Conservation (phyloP, 2,329 filamentous ascomycete species). For the Botrytis galanthina region DNA sequence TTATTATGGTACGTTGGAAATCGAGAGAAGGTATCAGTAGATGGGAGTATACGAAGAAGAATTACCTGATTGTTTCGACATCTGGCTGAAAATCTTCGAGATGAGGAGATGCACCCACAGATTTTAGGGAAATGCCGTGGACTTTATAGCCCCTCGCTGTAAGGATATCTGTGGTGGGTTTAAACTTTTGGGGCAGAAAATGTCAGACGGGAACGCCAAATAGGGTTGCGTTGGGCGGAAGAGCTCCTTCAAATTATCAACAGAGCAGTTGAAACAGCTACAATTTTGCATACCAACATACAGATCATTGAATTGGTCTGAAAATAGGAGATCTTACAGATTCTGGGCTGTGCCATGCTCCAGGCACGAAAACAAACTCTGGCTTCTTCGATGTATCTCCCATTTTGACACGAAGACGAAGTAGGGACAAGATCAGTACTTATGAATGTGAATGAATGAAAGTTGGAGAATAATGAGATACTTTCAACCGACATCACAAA, state of each 20-base stretch:
- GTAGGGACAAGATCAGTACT: background rate
- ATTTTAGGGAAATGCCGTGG: slow-evolving; percentile 27
- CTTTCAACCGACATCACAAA: background rate
- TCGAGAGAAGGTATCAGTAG: background rate
- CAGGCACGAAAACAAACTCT: slow-evolving; percentile 34
- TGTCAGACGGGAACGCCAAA: background rate
- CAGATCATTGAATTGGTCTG: background rate
- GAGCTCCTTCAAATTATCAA: background rate
- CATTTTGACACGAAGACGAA: background rate
- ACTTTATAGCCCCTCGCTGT: slow-evolving; percentile 27
- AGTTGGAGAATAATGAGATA: background rate
- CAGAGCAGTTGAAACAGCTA: background rate
- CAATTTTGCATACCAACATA: background rate
- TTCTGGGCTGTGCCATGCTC: slow-evolving; percentile 30
- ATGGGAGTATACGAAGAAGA: background rate
- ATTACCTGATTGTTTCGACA: slow-evolving; percentile 40
- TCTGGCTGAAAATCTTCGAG: slow-evolving; percentile 35
- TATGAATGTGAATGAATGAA: background rate
- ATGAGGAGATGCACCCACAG: slow-evolving; percentile 24
- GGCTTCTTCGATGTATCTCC: slow-evolving; percentile 21
- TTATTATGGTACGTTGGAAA: background rate
- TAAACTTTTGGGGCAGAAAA: background rate
- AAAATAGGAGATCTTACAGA: slow-evolving; percentile 21
- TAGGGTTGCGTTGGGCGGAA: background rate
- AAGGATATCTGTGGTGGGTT: slow-evolving; percentile 8